Base-by-base conservation (phyloP, 2,329 filamentous ascomycete species). In the Diplodia mutila region DNA sequence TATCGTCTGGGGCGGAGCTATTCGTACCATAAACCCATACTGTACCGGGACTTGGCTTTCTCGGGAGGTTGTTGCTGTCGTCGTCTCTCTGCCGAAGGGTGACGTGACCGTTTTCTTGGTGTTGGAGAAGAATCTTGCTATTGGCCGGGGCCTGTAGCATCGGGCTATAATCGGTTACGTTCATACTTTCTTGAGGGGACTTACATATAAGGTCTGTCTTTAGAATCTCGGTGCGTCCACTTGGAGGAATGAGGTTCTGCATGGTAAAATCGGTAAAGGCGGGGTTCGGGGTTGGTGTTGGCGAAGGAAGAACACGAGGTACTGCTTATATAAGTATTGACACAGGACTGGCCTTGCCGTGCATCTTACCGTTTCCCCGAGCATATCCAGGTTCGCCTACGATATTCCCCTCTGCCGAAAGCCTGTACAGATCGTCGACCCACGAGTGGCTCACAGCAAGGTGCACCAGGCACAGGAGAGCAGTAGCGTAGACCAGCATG, bases 71-170 rank as follows among this genome's bases (percentile, higher is more conserved):
- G 2, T 34, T 16, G 48, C n/a, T 4, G 21, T 51, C 48, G 6
- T 25, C 21, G 74, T n/a, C n/a, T n/a, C 93, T 78, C 34, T 37
- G 7, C 11, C 29, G 46, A 8, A 51, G 48, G 21, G 48, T 51
- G 1, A 51, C 21, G 14, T 51, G 21, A 3, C 48, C 21, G 11
- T 51, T 51, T 18, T 51, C 48, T 51, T 51, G 21, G 48, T 51
- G 25, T 23, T 18, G 7, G 3, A 51, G 48, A 23, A 51, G 48
- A 25, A 53, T 53, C 14, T 32, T 53, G 9, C 51, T 53, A 25
- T 14, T 7, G 16, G 23, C 3, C 4, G 25, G 14, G 5, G 51
- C 51, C 14, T 53, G 14, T 9, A 53, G 51, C 25, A 53, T 29
- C 16, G 51, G 51, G 18, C 27, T 53, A n/a, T 53, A 53, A 6